phyloP scores from a whole-genome alignment of 2,329 filamentous ascomycete genomes.

The Calonectria henricotiae region DNA sequence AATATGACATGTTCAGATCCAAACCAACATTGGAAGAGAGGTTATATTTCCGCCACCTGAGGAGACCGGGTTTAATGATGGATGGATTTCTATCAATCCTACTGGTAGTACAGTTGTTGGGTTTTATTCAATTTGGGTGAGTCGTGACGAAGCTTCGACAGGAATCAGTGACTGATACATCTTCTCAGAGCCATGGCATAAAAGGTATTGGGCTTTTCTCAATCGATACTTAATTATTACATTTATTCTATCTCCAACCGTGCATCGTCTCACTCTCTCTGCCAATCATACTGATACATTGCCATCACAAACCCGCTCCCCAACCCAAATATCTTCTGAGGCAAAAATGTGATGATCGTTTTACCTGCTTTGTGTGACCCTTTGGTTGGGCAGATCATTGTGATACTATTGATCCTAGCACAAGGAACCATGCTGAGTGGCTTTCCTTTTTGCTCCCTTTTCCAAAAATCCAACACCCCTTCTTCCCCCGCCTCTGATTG shows the following conservation, averaged over 20 bases:
- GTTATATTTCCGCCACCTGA: conserved; percentile 1
- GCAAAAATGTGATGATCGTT: no score
- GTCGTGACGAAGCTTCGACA: not conserved
- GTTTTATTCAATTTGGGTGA: conserved; percentile 10
- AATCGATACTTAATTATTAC: not conserved
- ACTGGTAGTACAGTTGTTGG: not conserved
- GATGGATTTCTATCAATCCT: not conserved
- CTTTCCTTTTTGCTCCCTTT: no score
- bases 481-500: not conserved
- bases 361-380: no score
- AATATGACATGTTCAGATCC: not conserved
- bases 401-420: no score
- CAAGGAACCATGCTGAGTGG: no score
- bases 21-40: conserved; percentile 8
- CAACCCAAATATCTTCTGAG: no score
- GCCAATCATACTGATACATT: no score
- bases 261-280: no score
- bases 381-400: no score
- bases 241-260: no score
- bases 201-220: not conserved
- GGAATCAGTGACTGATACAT: not conserved
- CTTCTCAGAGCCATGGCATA: not conserved
- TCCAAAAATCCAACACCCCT: not conserved
- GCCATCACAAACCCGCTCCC: no score
- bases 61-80: not conserved